Evolutionary conservation across 306 rosid species (phyloP).

Genomic region (Psophocarpus tetragonolobus): DNA sequence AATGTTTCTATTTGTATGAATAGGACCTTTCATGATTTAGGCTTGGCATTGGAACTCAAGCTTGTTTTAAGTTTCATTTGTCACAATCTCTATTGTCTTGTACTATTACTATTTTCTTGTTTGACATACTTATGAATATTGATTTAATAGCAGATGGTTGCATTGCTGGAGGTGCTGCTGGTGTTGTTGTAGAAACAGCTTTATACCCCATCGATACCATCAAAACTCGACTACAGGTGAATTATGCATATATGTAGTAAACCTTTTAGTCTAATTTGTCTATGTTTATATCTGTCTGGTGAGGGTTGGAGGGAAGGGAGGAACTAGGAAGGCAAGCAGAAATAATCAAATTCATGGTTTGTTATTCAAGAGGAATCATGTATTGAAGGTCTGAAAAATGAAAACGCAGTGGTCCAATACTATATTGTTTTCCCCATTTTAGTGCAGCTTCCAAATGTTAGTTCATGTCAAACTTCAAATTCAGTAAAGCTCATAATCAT

Average conservation of each 20-base stretch:
- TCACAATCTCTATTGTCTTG: not conserved
- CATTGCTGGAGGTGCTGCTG: conserved; percentile 92
- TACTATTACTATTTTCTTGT: not conserved
- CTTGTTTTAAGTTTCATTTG: not conserved
- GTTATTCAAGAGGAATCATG: not conserved
- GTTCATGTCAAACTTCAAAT: conserved; percentile 11
- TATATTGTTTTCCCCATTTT: not conserved
- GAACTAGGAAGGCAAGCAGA: not conserved
- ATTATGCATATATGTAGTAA: conserved; percentile 24
- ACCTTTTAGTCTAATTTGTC: not conserved
- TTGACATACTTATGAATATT: conserved; percentile 37
- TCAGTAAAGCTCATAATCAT: not conserved
- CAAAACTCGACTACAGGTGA: conserved; percentile 94
- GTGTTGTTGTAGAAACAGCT: conserved; percentile 86
- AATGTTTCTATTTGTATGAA: not conserved
- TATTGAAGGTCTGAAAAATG: not conserved
- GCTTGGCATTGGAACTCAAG: not conserved
- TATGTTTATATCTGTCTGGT: conserved; percentile 3
- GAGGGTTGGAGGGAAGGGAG: conserved; percentile 4
- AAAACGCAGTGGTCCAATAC: not conserved
- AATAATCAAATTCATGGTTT: not conserved
- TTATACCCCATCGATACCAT: conserved; percentile 95
- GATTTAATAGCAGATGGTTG: conserved; percentile 69
- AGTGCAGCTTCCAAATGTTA: not conserved
- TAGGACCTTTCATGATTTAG: not conserved